A percentile compares a stretch with the other conserved stretches of the same genome.
Evolutionary conservation across 2,329 filamentous ascomycete species (phyloP).

Genomic region (Phaeoacremonium minimum): DNA sequence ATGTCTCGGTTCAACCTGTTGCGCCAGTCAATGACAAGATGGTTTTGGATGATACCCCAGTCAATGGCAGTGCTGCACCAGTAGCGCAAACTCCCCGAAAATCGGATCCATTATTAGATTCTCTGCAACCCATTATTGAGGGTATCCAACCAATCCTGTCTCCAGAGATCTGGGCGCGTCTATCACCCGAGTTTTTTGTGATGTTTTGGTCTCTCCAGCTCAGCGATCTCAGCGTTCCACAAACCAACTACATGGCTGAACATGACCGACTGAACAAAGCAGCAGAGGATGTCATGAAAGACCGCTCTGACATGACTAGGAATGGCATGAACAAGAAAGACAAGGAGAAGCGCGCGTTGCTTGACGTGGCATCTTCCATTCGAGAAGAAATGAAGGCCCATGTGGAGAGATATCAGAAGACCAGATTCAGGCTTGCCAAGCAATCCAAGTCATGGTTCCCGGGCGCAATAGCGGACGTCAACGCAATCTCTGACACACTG

Average conservation of each 20-base stretch:
- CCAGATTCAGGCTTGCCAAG: constrained; percentile 64
- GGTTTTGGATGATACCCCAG: constrained; percentile 18
- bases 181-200: constrained; percentile 79
- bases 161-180: constrained; percentile 59
- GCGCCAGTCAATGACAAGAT: constrained; percentile 20
- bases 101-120: constrained; percentile 56
- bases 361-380: constrained; percentile 65
- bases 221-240: constrained; percentile 74
- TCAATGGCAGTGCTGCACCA: constrained; percentile 17
- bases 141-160: constrained; percentile 60
- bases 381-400: constrained; percentile 70
- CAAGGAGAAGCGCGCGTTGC: constrained; percentile 64
- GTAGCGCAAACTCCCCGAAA: constrained; percentile 26
- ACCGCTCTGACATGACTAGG: constrained; percentile 69
- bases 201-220: constrained; percentile 90
- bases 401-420: constrained; percentile 62
- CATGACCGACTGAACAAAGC: constrained; percentile 64
- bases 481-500: constrained; percentile 68
- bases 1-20: constrained; percentile 4
- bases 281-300: constrained; percentile 61
- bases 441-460: constrained; percentile 79
- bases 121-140: constrained; percentile 70
- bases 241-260: constrained; percentile 73
- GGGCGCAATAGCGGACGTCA: constrained; percentile 56
- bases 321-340: constrained; percentile 63